Evolutionary conservation across 2,329 filamentous ascomycete species (phyloP), one percentile per base, ranked within the genome.

Genomic region (Alternaria incomplexa): DNA sequence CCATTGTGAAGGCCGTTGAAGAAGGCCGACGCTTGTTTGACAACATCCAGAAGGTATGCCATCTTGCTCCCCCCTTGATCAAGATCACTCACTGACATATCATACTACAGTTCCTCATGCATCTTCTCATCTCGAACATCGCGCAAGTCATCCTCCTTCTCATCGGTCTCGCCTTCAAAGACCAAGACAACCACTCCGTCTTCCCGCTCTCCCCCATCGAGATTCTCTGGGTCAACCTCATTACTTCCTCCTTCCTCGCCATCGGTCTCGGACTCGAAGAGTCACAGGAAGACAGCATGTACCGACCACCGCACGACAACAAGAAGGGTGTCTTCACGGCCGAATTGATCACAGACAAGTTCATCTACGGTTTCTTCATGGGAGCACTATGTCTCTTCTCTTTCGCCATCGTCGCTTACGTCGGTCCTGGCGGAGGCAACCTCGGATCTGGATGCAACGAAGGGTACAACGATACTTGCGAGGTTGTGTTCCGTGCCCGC

Each of bases 311-410:
- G 1, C 81, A 82, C 61, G 75, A 78, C 58, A 77, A 83, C 53
- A 73, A 75, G 54, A 75, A 79, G 40, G 82, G 82, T 36, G 81
- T 84, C 58, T 84, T 84, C 73, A 81, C 80, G 32, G 73, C 72
- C 28, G 82, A 84, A 58, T 77, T 84, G 62, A 83, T 84, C 64
- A 76, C 78, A 30, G 82, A 84, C 70, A 84, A 83, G 61, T 81
- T 83, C 73, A 80, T 84, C 72, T 84, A 84, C 66, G 82, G 82
- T 30, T 79, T 79, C 56, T 83, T 79, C 72, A 83, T 84, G 80
- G 81, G 81, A 47, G 68, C 73, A 0, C 76, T 84, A 0, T 83
- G 82, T 64, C 79, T 84, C 10, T 77, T 76, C 53, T 78, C 79
- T n/a, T 83, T 82, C 69, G 77, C 80, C 48, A 77, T 82, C 44